phyloP scores from a whole-genome alignment of 768 basidiomycete genomes.

The Mycena kentingensis region DNA sequence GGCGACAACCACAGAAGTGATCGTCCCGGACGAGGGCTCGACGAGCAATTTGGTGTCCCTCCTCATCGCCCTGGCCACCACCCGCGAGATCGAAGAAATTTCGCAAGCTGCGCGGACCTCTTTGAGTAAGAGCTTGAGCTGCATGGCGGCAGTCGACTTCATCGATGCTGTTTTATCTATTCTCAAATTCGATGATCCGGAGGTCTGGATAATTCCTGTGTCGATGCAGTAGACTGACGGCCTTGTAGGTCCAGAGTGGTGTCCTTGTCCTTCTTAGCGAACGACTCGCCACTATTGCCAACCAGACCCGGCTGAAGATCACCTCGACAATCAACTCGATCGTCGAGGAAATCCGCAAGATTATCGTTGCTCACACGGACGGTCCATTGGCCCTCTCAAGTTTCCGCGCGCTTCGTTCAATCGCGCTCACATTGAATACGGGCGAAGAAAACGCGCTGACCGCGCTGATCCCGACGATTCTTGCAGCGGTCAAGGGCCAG shows the following conservation, averaged over 20 bases:
- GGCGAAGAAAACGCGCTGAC: conserved; percentile 71
- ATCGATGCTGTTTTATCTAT: conserved; percentile 56
- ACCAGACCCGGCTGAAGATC: conserved; percentile 53
- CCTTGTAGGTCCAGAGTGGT: conserved; percentile 57
- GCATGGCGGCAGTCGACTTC: conserved; percentile 75
- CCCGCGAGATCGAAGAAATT: conserved; percentile 45
- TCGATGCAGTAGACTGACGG: too few species aligned
- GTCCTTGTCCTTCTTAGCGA: conserved; percentile 71
- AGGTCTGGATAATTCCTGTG: conserved; percentile 55
- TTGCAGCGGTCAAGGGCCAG: conserved; percentile 49
- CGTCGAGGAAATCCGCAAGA: conserved; percentile 47
- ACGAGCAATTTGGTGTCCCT: conserved; percentile 48
- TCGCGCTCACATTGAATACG: conserved; percentile 56
- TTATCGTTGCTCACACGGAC: conserved; percentile 47
- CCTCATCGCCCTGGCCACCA: conserved; percentile 50
- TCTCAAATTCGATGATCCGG: conserved; percentile 51
- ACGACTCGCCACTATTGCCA: conserved; percentile 62
- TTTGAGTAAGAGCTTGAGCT: conserved; percentile 54
- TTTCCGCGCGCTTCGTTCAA: conserved; percentile 59
- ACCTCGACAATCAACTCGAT: conserved; percentile 55
- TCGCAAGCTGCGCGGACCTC: conserved; percentile 49
- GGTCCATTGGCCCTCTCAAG: conserved; percentile 46
- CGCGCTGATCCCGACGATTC: conserved; percentile 57
- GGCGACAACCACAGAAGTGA: conserved; percentile 14
- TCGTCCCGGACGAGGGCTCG: conserved; percentile 28